Conservation (phyloP, 2,329 filamentous ascomycete genomes). For the Scolecobasidium constrictum region DNA sequence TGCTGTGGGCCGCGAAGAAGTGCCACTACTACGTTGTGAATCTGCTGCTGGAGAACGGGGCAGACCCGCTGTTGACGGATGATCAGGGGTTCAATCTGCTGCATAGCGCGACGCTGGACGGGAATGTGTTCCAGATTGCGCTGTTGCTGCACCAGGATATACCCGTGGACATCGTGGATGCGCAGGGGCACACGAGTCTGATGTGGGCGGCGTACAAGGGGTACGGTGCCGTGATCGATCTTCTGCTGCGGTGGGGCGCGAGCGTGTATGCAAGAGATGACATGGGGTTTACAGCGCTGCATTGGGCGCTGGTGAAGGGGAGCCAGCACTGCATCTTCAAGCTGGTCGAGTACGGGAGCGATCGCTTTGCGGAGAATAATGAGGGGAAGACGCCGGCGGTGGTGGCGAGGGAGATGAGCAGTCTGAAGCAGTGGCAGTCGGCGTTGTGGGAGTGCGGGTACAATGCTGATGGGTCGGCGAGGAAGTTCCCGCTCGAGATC, state of each 20-base stretch:
- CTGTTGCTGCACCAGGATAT: conserved; percentile 92
- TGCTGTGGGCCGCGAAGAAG: conserved; percentile 94
- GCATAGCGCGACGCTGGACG: conserved; percentile 93
- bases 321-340: conserved; percentile 84
- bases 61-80: conserved; percentile 85
- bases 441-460: conserved; percentile 79
- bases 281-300: conserved; percentile 84
- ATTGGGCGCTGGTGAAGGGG: conserved; percentile 95
- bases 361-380: conserved; percentile 80
- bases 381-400: conserved; percentile 83
- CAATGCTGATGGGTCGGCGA: conserved; percentile 63
- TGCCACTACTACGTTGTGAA: conserved; percentile 97
- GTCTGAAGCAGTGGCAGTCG: conserved; percentile 66
- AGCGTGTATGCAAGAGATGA: conserved; percentile 86
- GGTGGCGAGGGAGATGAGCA: conserved; percentile 86
- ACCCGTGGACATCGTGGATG: conserved; percentile 81
- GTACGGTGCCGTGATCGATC: conserved; percentile 79
- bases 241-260: conserved; percentile 90
- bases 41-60: conserved; percentile 79
- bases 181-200: conserved; percentile 81
- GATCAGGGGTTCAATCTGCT: conserved; percentile 96
- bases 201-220: conserved; percentile 99
- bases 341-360: conserved; percentile 87
- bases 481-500: conserved; percentile 62
- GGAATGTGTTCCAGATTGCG: conserved; percentile 81